These are phyloP conservation scores for Discostella stelligeroides DNA, from an alignment of 108 stramenopile species.

Conservation along the genomic window DNA sequence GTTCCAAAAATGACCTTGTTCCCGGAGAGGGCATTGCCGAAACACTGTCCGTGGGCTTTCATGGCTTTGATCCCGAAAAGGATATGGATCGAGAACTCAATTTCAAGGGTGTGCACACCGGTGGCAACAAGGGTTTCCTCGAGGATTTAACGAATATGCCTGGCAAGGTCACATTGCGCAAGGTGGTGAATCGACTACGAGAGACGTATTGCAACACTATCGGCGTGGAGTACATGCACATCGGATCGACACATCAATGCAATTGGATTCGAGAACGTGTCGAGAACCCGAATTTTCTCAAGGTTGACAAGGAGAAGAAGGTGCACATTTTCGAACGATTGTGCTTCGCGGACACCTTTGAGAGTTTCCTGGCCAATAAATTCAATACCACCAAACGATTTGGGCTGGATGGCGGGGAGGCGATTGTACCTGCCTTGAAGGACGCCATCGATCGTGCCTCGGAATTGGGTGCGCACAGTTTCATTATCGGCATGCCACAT, in stretches of 20 bases:
- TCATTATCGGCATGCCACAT: conserved; percentile 99
- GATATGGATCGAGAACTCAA: conserved; percentile 94
- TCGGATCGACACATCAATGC: conserved; percentile 85
- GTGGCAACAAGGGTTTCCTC: conserved; percentile 95
- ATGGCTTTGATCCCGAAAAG: conserved; percentile 85
- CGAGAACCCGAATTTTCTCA: conserved; percentile 87
- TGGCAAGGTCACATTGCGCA: conserved; percentile 84
- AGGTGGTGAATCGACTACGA: conserved; percentile 78
- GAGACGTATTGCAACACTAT: conserved; percentile 96
- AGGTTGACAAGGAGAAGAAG: conserved; percentile 86
- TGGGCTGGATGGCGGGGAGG: conserved; percentile 97
- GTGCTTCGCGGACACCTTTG: conserved; percentile 96
- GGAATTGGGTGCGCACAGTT: conserved; percentile 93
- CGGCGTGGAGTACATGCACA: conserved; percentile 99
- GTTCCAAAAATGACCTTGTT: conserved; percentile 21
- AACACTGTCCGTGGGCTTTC: conserved; percentile 87
- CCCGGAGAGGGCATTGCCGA: conserved; percentile 67
- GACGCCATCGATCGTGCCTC: conserved; percentile 95
- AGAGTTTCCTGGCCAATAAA: conserved; percentile 95
- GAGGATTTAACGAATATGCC: conserved; percentile 85
- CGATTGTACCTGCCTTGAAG: conserved; percentile 95
- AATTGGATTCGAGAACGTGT: conserved; percentile 98
- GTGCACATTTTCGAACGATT: conserved; percentile 93
- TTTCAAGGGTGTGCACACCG: conserved; percentile 78
- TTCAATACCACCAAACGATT: conserved; percentile 99